Percentiles rank a stretch among this genome's conserved stretches.
Evolutionary conservation across 164 flowering plant species (phyloP).

Genomic region (Piper longum): DNA sequence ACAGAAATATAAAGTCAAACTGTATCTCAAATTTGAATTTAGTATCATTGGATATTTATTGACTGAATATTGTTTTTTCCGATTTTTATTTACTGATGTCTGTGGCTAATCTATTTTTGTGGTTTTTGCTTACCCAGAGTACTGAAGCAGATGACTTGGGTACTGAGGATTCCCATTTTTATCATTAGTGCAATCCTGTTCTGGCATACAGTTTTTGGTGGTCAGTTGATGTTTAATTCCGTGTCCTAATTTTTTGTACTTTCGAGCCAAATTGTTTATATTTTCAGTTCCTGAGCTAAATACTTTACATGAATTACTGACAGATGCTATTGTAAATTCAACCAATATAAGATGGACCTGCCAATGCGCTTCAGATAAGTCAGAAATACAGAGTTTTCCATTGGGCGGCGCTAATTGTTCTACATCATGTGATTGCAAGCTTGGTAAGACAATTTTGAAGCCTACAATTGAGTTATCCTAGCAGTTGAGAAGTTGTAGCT

Average conservation of each 20-base stretch:
- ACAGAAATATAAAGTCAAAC: too few relatives aligned
- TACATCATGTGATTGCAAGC: slow-evolving; percentile 9
- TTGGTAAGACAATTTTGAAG: slow-evolving; percentile 2
- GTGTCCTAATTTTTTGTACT: not conserved
- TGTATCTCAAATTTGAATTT: too few relatives aligned
- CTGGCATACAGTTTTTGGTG: not conserved
- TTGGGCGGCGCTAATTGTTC: slow-evolving; percentile 5
- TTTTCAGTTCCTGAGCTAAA: not conserved
- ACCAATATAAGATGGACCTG: not conserved
- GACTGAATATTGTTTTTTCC: too few relatives aligned
- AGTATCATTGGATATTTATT: too few relatives aligned
- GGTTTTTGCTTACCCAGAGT: not conserved
- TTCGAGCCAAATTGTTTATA: not conserved
- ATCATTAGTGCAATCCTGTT: not conserved
- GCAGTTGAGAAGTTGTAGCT: not conserved
- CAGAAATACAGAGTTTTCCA: not conserved
- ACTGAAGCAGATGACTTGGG: not conserved
- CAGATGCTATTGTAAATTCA: not conserved
- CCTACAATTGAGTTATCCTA: not conserved
- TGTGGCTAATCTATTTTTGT: too few relatives aligned
- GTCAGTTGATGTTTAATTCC: not conserved
- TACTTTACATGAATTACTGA: not conserved
- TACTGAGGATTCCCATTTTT: not conserved
- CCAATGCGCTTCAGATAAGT: not conserved
- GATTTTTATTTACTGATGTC: too few relatives aligned